Base-by-base conservation (phyloP, 140 eudicot genomes). In the Cichorium intybus region DNA sequence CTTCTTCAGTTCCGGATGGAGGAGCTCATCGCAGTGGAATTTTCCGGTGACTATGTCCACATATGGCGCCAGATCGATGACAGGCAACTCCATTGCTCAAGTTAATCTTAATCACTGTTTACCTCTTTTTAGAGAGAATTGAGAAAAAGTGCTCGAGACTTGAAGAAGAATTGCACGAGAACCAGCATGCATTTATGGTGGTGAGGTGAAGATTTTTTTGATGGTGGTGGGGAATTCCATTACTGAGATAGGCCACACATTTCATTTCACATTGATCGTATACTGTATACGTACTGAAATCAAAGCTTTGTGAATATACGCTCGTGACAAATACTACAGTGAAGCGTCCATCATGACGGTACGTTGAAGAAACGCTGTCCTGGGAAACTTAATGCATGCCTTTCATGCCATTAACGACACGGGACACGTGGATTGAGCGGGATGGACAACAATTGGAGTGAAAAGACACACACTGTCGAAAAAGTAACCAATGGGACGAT, bases 21-120 rank as follows among this genome's bases (percentile, higher is more conserved):
- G 37, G 15, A 45, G 55, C 43, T 73, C 68, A 24, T 78, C 83
- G 53, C 75, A 71, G 47, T 64, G 76, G 69, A 61, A 62, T 6
- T 68, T 54, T 52, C 62, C 69, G 39, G 81, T 68, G 20, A 16
- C 37, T 57, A 62, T 29, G 12, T 78, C 78, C 8, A 87, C 58
- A 52, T 84, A 87, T 1, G 80, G 86, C 2, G 86, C 75, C 6
- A 87, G 62, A 74, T 87, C 91, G 39, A 87, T 87, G 47, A 84
- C 88, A 56, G 85, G 83, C 0, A 83, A 58, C 77, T 83, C 86
- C 89, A 83, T 80, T 69, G 48, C 47, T 26, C 23, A 9, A 46
- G 3, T 1, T 10, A 24, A 41, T 2, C 11, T 1, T 10, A 24
- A 41, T 2, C 11, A 54, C 22, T 24, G 24, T 1, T 43, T 1